Conservation (phyloP, 306 rosid genomes). For the Castanopsis chinensis region DNA sequence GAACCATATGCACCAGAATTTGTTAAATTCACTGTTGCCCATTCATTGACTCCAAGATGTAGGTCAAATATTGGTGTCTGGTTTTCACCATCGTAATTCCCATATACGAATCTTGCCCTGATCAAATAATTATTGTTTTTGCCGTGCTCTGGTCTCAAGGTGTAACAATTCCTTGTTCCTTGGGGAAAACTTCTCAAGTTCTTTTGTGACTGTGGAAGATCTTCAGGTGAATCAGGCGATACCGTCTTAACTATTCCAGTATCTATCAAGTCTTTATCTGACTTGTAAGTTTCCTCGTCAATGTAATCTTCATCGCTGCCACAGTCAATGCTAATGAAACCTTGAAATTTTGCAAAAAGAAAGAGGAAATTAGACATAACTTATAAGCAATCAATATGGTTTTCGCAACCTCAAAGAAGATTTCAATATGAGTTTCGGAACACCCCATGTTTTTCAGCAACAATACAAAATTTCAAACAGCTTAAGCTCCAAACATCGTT, state of each 20-base stretch:
- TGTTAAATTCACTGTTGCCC: background rate
- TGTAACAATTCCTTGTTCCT: slow-evolving; percentile 39
- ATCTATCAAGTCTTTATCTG: slow-evolving; percentile 27
- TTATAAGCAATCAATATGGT: too few relatives aligned
- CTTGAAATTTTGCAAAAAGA: slow-evolving; percentile 1
- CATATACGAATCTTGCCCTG: too few relatives aligned
- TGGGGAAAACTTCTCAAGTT: slow-evolving; percentile 48
- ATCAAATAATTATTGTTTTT: too few relatives aligned
- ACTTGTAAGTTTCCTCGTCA: slow-evolving; percentile 13
- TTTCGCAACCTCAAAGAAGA: too few relatives aligned
- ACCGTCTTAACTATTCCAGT: slow-evolving; percentile 9
- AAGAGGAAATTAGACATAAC: background rate
- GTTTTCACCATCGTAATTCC: too few relatives aligned
- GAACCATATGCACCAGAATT: too few relatives aligned
- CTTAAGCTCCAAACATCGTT: too few relatives aligned
- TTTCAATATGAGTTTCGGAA: too few relatives aligned
- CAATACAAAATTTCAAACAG: too few relatives aligned
- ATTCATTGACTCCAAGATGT: background rate
- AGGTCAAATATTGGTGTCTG: background rate
- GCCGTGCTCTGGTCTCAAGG: too few relatives aligned
- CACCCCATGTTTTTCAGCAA: too few relatives aligned
- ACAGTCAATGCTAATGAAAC: slow-evolving; percentile 44
- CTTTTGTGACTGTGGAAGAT: background rate
- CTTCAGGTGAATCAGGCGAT: background rate
- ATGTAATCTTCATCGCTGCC: slow-evolving; percentile 11